These are phyloP conservation scores for Penicillium sp. DNA, from an alignment of 2,329 filamentous ascomycete species.

Conservation along the genomic window DNA sequence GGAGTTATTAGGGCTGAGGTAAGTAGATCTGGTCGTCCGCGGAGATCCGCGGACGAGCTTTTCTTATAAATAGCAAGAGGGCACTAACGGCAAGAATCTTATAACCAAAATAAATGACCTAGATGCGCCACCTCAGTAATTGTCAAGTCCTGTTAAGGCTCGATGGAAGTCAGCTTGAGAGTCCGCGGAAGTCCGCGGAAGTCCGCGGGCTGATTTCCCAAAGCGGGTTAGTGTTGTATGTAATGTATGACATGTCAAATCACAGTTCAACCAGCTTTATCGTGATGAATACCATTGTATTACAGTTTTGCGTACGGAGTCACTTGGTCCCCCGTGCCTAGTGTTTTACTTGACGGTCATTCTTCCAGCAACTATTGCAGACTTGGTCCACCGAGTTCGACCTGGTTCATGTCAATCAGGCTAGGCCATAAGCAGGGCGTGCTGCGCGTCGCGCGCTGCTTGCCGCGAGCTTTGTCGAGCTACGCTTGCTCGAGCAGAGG, in stretches of 20 bases:
- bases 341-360: background rate
- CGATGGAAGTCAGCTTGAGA: background rate
- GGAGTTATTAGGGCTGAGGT: background rate
- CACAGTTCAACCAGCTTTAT: background rate
- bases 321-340: background rate
- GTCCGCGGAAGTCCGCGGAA: background rate
- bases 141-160: background rate
- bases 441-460: constrained; percentile 10
- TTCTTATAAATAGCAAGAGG: background rate
- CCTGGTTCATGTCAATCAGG: background rate
- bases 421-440: background rate
- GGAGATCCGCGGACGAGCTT: constrained; percentile 16
- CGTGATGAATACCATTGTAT: background rate
- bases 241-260: background rate
- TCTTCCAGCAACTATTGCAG: background rate
- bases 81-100: background rate
- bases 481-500: constrained; percentile 16
- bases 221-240: constrained; percentile 9
- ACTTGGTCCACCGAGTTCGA: background rate
- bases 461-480: constrained; percentile 6
- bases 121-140: background rate
- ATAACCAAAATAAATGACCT: background rate
- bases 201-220: background rate
- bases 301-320: background rate
- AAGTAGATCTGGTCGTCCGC: constrained; percentile 6